phyloP scores from a whole-genome alignment of 306 rosid species.

The Quercus berberidifolia region DNA sequence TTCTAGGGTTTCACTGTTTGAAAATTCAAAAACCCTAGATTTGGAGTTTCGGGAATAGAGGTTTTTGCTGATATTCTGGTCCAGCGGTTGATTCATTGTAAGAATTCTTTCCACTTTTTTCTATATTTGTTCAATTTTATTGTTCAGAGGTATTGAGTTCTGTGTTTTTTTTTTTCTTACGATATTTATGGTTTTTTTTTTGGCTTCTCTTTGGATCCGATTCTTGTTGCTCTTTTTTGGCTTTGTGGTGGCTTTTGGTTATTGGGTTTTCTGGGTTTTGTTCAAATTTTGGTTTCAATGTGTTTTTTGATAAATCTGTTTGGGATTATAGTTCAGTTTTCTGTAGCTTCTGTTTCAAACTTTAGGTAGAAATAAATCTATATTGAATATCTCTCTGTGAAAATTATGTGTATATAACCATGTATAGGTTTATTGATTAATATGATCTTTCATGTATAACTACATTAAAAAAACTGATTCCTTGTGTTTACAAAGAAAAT shows the following conservation, averaged over 20 bases:
- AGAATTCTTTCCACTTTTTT: not conserved
- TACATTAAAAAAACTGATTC: too few relatives aligned
- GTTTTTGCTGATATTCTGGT: not conserved
- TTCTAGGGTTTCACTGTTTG: slow-evolving; percentile 10
- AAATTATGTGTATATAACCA: not conserved
- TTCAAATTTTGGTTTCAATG: not conserved
- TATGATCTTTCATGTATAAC: too few relatives aligned
- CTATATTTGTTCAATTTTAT: not conserved
- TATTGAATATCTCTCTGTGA: not conserved
- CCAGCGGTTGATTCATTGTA: slow-evolving; percentile 9
- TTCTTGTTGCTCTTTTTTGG: not conserved
- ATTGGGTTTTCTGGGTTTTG: not conserved
- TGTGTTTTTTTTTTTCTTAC: not conserved
- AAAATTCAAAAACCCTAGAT: slow-evolving; percentile 10
- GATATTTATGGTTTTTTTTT: not conserved
- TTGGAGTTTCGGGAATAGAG: slow-evolving; percentile 3
- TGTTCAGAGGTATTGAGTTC: not conserved
- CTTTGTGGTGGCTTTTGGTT: not conserved
- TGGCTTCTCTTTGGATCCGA: not conserved
- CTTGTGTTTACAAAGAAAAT: too few relatives aligned
- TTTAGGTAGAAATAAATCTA: not conserved
- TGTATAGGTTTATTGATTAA: not conserved
- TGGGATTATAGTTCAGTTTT: not conserved
- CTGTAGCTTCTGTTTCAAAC: not conserved
- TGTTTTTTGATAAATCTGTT: not conserved